These are phyloP conservation scores for Ulvella scutata DNA, from an alignment of 139 green algal genomes.

Conservation along the genomic window DNA sequence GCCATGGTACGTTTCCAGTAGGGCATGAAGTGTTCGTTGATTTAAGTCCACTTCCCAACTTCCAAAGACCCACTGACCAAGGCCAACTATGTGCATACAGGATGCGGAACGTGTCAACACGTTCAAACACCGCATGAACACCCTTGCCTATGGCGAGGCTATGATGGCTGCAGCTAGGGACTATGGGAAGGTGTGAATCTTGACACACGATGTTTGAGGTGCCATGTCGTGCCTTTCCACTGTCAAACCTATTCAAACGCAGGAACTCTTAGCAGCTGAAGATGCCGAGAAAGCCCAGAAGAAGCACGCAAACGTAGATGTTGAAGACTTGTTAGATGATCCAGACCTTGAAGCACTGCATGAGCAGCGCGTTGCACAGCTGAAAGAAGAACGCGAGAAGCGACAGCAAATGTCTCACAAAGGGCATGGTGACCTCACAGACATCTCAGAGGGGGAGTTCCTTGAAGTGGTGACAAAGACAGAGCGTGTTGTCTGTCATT, in stretches of 20 bases:
- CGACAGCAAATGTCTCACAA: slow-evolving; percentile 45
- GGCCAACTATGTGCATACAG: no score
- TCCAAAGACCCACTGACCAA: no score
- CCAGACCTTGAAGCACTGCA: slow-evolving; percentile 41
- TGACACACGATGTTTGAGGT: background rate
- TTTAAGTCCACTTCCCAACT: no score
- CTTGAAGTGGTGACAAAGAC: slow-evolving; percentile 76
- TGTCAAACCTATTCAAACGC: background rate
- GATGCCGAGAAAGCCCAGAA: slow-evolving; percentile 1
- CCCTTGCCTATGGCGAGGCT: slow-evolving; percentile 59
- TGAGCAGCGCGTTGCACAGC: slow-evolving; percentile 42
- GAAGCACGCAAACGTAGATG: slow-evolving; percentile 28
- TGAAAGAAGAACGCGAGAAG: slow-evolving; percentile 71
- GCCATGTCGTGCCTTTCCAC: background rate
- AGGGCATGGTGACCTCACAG: slow-evolving; percentile 61
- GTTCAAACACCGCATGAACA: slow-evolving; percentile 36
- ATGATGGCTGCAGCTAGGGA: slow-evolving; percentile 68
- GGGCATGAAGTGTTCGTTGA: no score
- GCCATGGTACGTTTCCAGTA: no score
- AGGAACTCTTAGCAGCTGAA: slow-evolving; percentile 24
- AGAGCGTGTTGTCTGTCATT: slow-evolving; percentile 67
- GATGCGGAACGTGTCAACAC: background rate
- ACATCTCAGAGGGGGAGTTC: slow-evolving; percentile 80
- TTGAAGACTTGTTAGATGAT: slow-evolving; percentile 69
- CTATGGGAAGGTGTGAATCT: slow-evolving; percentile 50